Percentiles rank a stretch among this genome's conserved stretches.
These are phyloP conservation scores for Curvularia sp. DNA, from an alignment of 2,329 filamentous ascomycete species.

Conservation along the genomic window DNA sequence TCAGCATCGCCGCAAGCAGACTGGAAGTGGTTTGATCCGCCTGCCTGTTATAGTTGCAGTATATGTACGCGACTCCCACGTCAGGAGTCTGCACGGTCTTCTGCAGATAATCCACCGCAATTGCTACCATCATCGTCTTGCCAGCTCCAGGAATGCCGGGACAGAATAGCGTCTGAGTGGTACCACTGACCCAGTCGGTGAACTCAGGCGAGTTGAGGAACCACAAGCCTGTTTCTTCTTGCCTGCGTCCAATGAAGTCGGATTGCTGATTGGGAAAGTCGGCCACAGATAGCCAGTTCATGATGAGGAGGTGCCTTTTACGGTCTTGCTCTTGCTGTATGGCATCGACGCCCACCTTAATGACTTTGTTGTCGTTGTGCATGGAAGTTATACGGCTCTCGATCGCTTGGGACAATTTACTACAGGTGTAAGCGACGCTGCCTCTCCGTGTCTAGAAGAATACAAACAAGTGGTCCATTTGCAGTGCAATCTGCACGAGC, in stretches of 20 bases:
- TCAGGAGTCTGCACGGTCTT: slow-evolving; percentile 25
- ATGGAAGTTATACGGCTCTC: too few relatives aligned
- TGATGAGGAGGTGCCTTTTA: background rate
- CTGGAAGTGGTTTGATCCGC: background rate
- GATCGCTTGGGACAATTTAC: too few relatives aligned
- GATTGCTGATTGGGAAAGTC: slow-evolving; percentile 53
- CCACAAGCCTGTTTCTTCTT: slow-evolving; percentile 58
- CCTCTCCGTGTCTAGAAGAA: too few relatives aligned
- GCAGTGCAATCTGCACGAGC: too few relatives aligned
- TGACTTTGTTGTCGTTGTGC: too few relatives aligned
- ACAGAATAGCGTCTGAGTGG: slow-evolving; percentile 54
- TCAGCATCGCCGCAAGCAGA: background rate
- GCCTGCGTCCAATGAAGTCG: slow-evolving; percentile 48
- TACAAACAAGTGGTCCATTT: too few relatives aligned
- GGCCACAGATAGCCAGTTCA: slow-evolving; percentile 50
- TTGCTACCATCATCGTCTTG: slow-evolving; percentile 57
- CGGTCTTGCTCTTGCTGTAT: too few relatives aligned
- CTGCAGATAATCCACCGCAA: slow-evolving; percentile 53
- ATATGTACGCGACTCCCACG: slow-evolving; percentile 53
- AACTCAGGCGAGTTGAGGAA: slow-evolving; percentile 50
- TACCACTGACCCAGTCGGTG: slow-evolving; percentile 8
- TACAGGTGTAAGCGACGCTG: too few relatives aligned
- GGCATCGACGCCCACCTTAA: too few relatives aligned
- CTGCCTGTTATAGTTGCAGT: background rate
- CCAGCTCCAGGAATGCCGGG: slow-evolving; percentile 59